Conservation (phyloP, 1,284 basidiomycete genomes). For the Wolfiporia cocos region DNA sequence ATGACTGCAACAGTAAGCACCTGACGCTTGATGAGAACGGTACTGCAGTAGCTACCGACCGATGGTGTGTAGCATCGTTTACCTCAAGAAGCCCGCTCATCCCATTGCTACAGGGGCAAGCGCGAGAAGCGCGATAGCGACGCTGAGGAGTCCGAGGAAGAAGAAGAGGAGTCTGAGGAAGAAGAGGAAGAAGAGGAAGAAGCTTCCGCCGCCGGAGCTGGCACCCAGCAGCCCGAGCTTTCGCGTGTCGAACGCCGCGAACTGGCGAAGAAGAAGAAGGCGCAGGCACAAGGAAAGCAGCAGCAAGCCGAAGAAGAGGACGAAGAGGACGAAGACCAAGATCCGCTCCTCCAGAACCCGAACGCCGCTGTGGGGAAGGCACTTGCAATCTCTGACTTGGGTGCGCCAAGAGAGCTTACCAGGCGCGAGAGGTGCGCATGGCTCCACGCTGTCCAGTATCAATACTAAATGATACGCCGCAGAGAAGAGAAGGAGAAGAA, state of each 20-base stretch:
- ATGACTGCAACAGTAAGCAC: slow-evolving; percentile 38
- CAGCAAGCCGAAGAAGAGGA: slow-evolving; percentile 14
- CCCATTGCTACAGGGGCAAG: slow-evolving; percentile 9
- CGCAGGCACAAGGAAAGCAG: slow-evolving; percentile 22
- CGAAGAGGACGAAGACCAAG: slow-evolving; percentile 26
- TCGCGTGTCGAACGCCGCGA: slow-evolving; percentile 22
- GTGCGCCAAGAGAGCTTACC: slow-evolving; percentile 21
- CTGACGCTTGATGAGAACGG: slow-evolving; percentile 57
- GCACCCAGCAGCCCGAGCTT: slow-evolving; percentile 20
- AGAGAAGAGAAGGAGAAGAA: slow-evolving; percentile 90
- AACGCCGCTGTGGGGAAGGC: slow-evolving; percentile 25
- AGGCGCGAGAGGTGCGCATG: slow-evolving; percentile 22
- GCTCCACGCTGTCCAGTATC: background rate
- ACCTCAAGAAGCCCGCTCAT: slow-evolving; percentile 3
- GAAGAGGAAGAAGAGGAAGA: slow-evolving; percentile 16
- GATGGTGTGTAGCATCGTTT: slow-evolving; percentile 31
- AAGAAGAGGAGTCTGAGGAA: slow-evolving; percentile 21
- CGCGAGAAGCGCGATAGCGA: slow-evolving; percentile 18
- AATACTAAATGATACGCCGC: background rate
- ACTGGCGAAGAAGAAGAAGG: slow-evolving; percentile 27
- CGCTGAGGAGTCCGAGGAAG: slow-evolving; percentile 24
- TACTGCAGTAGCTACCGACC: slow-evolving; percentile 47
- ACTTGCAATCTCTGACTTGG: slow-evolving; percentile 20
- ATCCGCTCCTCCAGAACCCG: slow-evolving; percentile 25
- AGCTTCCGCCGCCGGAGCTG: slow-evolving; percentile 7